A percentile compares a stretch with the other conserved stretches of the same genome.
phyloP scores from a whole-genome alignment of 805 yeast species.

The Saturnispora gosingensis region DNA sequence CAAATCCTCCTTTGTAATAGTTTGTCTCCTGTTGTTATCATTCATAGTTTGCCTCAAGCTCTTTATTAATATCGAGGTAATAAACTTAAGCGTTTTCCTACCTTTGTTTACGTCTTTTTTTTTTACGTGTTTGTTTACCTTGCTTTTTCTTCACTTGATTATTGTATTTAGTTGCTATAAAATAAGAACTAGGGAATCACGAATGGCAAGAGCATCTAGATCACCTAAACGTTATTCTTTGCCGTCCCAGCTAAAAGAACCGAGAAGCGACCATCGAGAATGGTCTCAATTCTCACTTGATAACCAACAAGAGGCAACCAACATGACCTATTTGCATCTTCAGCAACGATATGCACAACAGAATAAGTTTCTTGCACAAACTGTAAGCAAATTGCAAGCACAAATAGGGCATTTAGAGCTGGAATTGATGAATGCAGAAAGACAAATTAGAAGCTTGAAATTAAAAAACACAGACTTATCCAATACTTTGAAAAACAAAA shows the following conservation, averaged over 20 bases:
- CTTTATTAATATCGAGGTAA: not conserved
- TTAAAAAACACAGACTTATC: constrained; percentile 16
- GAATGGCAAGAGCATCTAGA: constrained; percentile 6
- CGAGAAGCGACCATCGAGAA: not conserved
- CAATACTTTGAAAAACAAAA: constrained; percentile 6
- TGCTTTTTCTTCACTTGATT: not conserved
- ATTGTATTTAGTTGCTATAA: not conserved
- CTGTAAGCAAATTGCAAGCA: constrained; percentile 43
- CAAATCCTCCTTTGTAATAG: constrained; percentile 1
- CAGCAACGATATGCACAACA: constrained; percentile 31
- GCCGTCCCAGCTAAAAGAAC: not conserved
- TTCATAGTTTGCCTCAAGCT: not conserved
- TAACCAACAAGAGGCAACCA: not conserved
- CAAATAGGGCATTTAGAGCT: constrained; percentile 46
- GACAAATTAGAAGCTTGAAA: constrained; percentile 22
- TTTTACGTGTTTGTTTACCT: not conserved
- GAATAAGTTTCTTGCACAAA: constrained; percentile 52
- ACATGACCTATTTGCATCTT: constrained; percentile 3
- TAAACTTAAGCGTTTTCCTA: not conserved
- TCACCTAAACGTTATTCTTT: constrained; percentile 3
- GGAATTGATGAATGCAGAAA: constrained; percentile 26
- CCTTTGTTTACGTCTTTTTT: not conserved
- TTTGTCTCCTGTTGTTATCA: constrained; percentile 3
- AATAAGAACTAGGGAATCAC: not conserved
- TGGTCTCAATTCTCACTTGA: not conserved